A percentile compares a stretch with the other conserved stretches of the same genome.
These are phyloP conservation scores for Calonectria hongkongensis DNA, from an alignment of 2,329 filamentous ascomycete genomes.

Conservation along the genomic window DNA sequence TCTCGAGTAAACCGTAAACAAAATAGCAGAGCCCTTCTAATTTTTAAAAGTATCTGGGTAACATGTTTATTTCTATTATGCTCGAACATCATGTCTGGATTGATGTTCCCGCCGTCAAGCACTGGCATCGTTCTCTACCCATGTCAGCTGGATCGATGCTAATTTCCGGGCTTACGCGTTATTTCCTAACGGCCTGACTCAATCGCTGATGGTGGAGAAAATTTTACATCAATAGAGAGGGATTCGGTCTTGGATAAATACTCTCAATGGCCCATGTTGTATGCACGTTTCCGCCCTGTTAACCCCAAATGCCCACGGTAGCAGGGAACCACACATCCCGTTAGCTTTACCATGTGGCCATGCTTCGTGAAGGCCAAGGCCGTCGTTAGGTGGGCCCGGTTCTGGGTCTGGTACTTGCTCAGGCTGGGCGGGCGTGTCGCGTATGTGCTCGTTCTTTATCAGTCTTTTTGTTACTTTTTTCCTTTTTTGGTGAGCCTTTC, in stretches of 20 bases:
- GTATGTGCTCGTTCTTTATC: neutral
- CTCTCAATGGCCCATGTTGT: neutral
- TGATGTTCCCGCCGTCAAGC: neutral
- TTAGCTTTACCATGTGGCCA: neutral
- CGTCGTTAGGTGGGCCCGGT: neutral
- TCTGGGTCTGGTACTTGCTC: neutral
- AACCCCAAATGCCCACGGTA: neutral
- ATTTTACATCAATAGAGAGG: neutral
- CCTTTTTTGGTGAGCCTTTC: neutral
- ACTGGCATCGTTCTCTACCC: neutral
- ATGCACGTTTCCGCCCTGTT: neutral
- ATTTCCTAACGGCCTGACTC: neutral
- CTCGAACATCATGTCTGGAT: neutral
- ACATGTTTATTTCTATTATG: too few species aligned
- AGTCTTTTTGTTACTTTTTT: slow-evolving; percentile 4
- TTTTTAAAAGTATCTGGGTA: neutral
- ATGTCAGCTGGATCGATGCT: neutral
- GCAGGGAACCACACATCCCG: neutral
- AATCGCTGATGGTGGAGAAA: neutral
- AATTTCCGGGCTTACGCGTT: slow-evolving; percentile 1
- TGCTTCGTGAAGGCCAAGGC: neutral
- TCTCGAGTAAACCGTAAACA: too few species aligned
- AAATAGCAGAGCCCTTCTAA: too few species aligned
- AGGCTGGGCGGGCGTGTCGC: neutral
- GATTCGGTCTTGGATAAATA: neutral